A percentile compares a stretch with the other conserved stretches of the same genome.
Conservation (phyloP, 768 basidiomycete genomes). For the Lentinula sp. region DNA sequence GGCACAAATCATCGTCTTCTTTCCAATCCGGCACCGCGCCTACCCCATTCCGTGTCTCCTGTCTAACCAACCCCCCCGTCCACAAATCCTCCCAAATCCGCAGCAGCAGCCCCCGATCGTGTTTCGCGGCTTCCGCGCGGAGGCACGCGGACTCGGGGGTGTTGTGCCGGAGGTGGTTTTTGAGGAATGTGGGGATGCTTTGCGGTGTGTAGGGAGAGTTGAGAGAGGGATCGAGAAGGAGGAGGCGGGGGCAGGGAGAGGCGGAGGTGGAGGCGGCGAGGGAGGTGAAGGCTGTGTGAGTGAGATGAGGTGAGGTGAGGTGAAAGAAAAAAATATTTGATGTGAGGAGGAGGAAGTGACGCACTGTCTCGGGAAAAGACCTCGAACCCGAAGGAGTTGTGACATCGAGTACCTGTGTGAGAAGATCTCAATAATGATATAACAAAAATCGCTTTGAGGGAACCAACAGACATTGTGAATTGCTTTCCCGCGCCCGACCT, state of each 20-base stretch:
- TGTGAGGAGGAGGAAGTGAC: background rate
- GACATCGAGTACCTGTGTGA: conserved; percentile 10
- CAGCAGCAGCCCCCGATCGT: background rate
- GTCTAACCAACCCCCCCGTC: background rate
- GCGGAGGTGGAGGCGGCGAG: too few species aligned
- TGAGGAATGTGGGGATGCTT: too few species aligned
- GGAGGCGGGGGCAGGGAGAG: background rate
- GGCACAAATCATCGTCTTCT: conserved; percentile 5
- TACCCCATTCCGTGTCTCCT: background rate
- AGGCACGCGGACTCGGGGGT: background rate
- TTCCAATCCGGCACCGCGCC: background rate
- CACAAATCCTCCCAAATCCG: background rate
- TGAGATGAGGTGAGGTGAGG: background rate
- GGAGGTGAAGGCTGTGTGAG: background rate
- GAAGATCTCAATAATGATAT: too few species aligned
- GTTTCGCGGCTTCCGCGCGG: background rate
- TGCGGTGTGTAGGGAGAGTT: background rate
- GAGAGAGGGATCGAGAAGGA: too few species aligned
- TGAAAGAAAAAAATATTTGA: background rate
- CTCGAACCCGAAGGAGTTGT: conserved; percentile 1
- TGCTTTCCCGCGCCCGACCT: background rate
- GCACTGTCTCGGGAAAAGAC: conserved; percentile 4
- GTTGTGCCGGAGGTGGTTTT: background rate
- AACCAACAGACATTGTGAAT: conserved; percentile 6
- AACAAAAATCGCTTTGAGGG: too few species aligned